Evolutionary conservation across 2,329 filamentous ascomycete genomes (phyloP).

Genomic region (Microascus cirrosus): DNA sequence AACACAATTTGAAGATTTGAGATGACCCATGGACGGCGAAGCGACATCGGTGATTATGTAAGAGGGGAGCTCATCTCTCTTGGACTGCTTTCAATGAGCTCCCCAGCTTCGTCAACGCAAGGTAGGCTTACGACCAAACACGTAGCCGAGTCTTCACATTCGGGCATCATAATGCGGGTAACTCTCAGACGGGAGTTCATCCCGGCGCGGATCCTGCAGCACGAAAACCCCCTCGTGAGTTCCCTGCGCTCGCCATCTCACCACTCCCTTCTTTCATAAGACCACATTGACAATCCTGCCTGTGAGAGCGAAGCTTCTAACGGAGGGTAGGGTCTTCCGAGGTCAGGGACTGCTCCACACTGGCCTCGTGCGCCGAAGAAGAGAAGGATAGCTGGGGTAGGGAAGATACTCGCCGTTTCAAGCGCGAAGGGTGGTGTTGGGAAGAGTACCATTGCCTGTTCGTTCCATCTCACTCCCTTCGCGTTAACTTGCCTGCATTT

Average conservation of each 20-base stretch:
- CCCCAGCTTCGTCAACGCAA: not conserved
- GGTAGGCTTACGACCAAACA: not conserved
- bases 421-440: conserved; percentile 98
- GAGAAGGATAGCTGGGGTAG: conserved; percentile 70
- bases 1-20: not conserved
- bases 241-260: not conserved
- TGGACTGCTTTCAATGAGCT: not conserved
- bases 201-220: not conserved
- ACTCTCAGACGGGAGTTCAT: not conserved
- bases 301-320: not conserved
- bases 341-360: conserved; percentile 48
- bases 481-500: not conserved
- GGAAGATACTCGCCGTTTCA: conserved; percentile 90
- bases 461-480: conserved; percentile 9
- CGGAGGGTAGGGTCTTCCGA: conserved; percentile 62
- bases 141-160: not conserved
- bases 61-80: not conserved
- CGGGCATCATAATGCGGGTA: not conserved
- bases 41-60: not conserved
- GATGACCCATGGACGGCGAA: not conserved
- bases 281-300: not conserved
- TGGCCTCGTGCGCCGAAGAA: conserved; percentile 68
- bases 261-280: not conserved
- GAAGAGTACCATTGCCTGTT: conserved; percentile 85
- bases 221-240: not conserved